Evolutionary conservation across 23 red algal species (phyloP).

Genomic region (Agarophyton chilense): DNA sequence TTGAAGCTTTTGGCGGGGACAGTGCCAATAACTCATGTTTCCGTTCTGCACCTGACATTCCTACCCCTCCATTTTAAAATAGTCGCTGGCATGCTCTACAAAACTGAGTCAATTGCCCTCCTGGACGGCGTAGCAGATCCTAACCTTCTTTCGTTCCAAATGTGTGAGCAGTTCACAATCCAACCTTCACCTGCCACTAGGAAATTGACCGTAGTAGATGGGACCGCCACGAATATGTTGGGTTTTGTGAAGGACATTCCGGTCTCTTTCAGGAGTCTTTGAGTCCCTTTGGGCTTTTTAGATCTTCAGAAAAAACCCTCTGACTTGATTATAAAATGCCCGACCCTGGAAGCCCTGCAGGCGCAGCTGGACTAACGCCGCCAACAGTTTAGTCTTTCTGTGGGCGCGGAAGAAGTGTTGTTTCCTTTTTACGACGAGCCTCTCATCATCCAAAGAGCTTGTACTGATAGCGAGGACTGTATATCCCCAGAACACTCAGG

Average conservation of each 20-base stretch:
- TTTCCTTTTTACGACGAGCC: neutral
- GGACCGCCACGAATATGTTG: neutral
- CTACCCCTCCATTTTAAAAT: conserved; percentile 32
- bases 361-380: neutral
- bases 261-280: neutral
- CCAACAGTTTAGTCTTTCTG: neutral
- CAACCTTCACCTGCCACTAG: neutral
- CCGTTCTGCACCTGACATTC: neutral
- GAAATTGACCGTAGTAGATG: neutral
- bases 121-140: conserved; percentile 13
- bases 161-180: too few species aligned
- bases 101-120: neutral
- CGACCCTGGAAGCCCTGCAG: neutral
- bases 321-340: conserved; percentile 2
- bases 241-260: too few species aligned
- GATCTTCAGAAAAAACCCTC: conserved; percentile 6
- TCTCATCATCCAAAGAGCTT: too few species aligned
- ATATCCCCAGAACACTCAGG: neutral
- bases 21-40: neutral
- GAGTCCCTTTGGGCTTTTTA: neutral
- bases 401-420: neutral
- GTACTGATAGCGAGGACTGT: conserved; percentile 49
- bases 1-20: neutral
- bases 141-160: too few species aligned
- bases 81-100: neutral